These are phyloP conservation scores for Rubus parviflorus DNA, from an alignment of 306 rosid genomes.

Conservation along the genomic window DNA sequence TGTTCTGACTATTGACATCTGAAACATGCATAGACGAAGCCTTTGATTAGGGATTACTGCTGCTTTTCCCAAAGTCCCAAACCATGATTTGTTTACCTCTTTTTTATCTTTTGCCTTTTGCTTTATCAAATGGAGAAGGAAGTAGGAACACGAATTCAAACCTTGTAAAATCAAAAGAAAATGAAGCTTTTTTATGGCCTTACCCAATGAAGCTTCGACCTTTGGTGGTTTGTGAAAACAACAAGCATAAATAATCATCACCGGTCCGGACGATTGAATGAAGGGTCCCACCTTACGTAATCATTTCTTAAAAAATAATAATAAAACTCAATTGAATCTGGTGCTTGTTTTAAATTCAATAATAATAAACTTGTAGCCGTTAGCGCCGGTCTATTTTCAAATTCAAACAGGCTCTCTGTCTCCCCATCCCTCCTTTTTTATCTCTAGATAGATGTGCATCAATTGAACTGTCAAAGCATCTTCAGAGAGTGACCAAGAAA, in stretches of 20 bases:
- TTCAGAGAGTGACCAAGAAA: slow-evolving; percentile 3
- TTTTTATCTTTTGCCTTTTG: neutral
- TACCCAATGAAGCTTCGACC: neutral
- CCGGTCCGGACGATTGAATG: neutral
- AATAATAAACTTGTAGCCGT: slow-evolving; percentile 68
- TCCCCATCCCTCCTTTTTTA: neutral
- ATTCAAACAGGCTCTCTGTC: slow-evolving; percentile 47
- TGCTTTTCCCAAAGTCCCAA: neutral
- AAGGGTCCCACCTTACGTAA: neutral
- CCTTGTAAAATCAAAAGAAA: neutral
- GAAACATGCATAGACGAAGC: neutral
- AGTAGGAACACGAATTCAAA: neutral
- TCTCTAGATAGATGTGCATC: neutral
- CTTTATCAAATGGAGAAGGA: neutral
- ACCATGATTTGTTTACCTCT: neutral
- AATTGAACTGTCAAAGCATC: neutral
- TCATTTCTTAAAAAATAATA: neutral
- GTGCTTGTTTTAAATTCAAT: neutral
- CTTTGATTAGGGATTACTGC: neutral
- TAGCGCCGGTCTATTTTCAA: slow-evolving; percentile 74
- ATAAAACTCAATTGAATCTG: slow-evolving; percentile 3
- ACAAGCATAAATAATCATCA: neutral
- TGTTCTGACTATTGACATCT: neutral
- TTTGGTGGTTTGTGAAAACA: neutral
- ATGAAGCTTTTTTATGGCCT: no score